phyloP scores from a whole-genome alignment of 306 rosid species.

The Calophaca sinica region DNA sequence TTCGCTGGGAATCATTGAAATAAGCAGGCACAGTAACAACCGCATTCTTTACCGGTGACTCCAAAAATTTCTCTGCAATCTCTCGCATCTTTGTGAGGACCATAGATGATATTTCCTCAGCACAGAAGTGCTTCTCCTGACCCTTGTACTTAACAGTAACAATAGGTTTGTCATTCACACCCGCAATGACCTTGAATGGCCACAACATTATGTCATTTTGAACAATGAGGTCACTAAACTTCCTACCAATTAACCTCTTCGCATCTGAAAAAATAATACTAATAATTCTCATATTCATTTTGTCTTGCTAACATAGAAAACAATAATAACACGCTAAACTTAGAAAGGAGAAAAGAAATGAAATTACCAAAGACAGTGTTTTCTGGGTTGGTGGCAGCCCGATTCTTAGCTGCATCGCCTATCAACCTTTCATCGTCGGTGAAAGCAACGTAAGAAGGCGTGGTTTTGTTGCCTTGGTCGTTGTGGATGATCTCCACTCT shows the following conservation, averaged over 20 bases:
- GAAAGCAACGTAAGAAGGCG: conserved; percentile 28
- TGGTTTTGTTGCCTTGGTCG: conserved; percentile 29
- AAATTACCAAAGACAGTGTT: conserved; percentile 39
- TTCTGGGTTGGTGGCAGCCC: conserved; percentile 17
- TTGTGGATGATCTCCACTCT: conserved; percentile 39
- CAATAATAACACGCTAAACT: not conserved
- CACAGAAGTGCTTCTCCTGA: not conserved
- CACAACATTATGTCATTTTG: conserved; percentile 50
- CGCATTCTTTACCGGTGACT: conserved; percentile 46
- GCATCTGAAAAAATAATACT: not conserved
- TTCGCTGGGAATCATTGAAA: conserved; percentile 41
- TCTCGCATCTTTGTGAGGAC: conserved; percentile 57
- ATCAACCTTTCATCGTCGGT: conserved; percentile 7
- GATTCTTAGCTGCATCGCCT: conserved; percentile 36
- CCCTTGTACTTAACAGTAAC: conserved; percentile 1
- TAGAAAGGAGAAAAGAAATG: not conserved
- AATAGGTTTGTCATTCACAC: not conserved
- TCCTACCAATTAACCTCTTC: conserved; percentile 38
- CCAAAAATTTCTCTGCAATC: conserved; percentile 50
- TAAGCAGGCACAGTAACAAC: conserved; percentile 61
- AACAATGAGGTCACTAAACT: conserved; percentile 31
- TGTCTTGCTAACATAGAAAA: not conserved
- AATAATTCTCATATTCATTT: no score
- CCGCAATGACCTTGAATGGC: conserved; percentile 54
- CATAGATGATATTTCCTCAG: conserved; percentile 7